phyloP scores from a whole-genome alignment of 805 yeast species.

The Huiozyma sinensis region DNA sequence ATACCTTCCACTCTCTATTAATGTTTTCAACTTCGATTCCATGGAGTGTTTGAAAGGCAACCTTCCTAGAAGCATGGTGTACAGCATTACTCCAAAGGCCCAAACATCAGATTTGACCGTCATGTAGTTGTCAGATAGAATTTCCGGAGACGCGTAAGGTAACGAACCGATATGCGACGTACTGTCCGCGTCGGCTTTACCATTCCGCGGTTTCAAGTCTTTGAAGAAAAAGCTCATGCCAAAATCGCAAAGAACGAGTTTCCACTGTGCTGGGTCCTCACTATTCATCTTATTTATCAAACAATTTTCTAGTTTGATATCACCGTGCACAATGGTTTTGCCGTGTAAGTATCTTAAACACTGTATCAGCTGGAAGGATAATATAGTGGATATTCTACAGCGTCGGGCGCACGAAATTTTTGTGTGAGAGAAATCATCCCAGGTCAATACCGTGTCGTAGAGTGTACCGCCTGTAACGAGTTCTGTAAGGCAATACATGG shows the following conservation, averaged over 20 bases:
- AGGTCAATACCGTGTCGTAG: slow-evolving; percentile 59
- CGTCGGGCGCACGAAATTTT: slow-evolving; percentile 28
- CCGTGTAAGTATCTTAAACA: slow-evolving; percentile 57
- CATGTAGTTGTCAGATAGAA: slow-evolving; percentile 29
- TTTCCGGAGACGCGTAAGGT: slow-evolving; percentile 89
- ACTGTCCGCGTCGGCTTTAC: background rate
- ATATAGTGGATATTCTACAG: slow-evolving; percentile 27
- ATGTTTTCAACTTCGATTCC: slow-evolving; percentile 66
- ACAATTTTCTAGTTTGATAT: slow-evolving; percentile 73
- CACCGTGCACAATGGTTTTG: slow-evolving; percentile 62
- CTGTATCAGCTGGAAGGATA: slow-evolving; percentile 42
- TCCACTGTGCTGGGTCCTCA: slow-evolving; percentile 10
- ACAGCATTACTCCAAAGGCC: slow-evolving; percentile 79
- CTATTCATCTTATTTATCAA: slow-evolving; percentile 36
- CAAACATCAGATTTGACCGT: slow-evolving; percentile 74
- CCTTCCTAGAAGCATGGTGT: slow-evolving; percentile 60
- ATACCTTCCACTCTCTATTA: slow-evolving; percentile 59
- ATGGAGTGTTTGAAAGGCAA: slow-evolving; percentile 79
- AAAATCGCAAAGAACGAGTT: slow-evolving; percentile 68
- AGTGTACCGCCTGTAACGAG: slow-evolving; percentile 68
- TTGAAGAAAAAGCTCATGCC: slow-evolving; percentile 52
- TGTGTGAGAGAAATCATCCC: slow-evolving; percentile 41
- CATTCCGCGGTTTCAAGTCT: background rate
- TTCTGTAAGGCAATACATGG: slow-evolving; percentile 65
- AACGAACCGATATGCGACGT: slow-evolving; percentile 68